These are phyloP conservation scores for Lecanicillium sp. DNA, from an alignment of 2,329 filamentous ascomycete genomes.

Conservation along the genomic window DNA sequence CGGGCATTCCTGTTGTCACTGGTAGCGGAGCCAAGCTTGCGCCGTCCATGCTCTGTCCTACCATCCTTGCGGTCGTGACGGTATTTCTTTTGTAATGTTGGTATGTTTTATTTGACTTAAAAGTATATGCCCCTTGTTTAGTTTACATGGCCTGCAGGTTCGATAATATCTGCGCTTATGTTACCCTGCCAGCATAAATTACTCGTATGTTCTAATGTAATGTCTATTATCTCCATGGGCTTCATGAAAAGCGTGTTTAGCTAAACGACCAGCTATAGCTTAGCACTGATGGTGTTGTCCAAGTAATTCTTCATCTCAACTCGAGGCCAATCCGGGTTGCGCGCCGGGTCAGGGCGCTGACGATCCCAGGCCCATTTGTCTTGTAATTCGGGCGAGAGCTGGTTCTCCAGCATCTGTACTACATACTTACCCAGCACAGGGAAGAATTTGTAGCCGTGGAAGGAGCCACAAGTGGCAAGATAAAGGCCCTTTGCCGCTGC, in stretches of 20 bases:
- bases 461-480: constrained; percentile 58
- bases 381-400: constrained; percentile 36
- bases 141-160: no score
- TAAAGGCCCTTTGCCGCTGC: constrained; percentile 46
- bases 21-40: neutral
- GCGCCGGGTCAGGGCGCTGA: constrained; percentile 45
- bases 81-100: neutral
- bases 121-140: no score
- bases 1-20: neutral
- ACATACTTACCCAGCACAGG: constrained; percentile 59
- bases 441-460: constrained; percentile 64
- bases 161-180: no score
- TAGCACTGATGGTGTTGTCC: constrained; percentile 23
- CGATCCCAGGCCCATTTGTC: constrained; percentile 55
- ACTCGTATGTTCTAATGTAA: no score
- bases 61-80: neutral
- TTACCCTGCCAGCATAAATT: no score
- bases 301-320: constrained; percentile 50
- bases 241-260: no score
- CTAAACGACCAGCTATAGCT: constrained; percentile 26
- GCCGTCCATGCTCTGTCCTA: neutral
- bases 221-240: no score
- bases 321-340: constrained; percentile 51
- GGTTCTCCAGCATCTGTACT: constrained; percentile 46
- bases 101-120: no score